phyloP scores from a whole-genome alignment of 768 basidiomycete genomes.

The Suillus clintonianus region DNA sequence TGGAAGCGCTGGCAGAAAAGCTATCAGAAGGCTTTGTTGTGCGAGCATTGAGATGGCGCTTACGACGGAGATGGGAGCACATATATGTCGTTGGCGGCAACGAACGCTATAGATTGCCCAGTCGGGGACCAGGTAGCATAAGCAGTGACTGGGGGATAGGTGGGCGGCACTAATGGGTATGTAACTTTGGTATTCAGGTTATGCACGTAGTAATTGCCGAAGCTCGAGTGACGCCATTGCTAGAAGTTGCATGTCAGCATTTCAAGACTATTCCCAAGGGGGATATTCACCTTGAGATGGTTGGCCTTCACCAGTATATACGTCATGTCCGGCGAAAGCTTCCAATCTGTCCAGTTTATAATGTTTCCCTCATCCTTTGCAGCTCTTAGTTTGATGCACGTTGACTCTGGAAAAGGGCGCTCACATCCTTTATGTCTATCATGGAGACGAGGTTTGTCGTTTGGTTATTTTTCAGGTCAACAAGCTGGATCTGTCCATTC shows the following conservation, averaged over 20 bases:
- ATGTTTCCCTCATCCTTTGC: slow-evolving; percentile 54
- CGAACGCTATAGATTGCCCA: slow-evolving; percentile 81
- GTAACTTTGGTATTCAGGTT: slow-evolving; percentile 69
- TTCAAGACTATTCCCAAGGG: not conserved
- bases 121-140: slow-evolving; percentile 90
- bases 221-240: slow-evolving; percentile 95
- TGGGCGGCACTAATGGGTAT: slow-evolving; percentile 67
- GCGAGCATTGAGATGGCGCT: slow-evolving; percentile 21
- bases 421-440: slow-evolving; percentile 66
- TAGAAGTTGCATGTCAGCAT: slow-evolving; percentile 30
- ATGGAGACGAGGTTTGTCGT: slow-evolving; percentile 61
- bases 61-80: slow-evolving; percentile 70
- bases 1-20: slow-evolving; percentile 28
- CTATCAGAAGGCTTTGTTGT: not conserved
- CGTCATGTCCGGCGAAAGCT: slow-evolving; percentile 88
- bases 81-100: slow-evolving; percentile 87
- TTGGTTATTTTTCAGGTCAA: slow-evolving; percentile 76
- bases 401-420: slow-evolving; percentile 11
- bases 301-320: slow-evolving; percentile 83
- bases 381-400: slow-evolving; percentile 5
- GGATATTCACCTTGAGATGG: slow-evolving; percentile 58
- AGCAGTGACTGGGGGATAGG: slow-evolving; percentile 68
- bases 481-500: slow-evolving; percentile 70
- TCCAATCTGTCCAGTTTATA: slow-evolving; percentile 64
- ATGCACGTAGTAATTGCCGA: slow-evolving; percentile 94